Base-by-base conservation (phyloP, 192 early-diverging fungal genomes). In the Rhizophagus sp. region DNA sequence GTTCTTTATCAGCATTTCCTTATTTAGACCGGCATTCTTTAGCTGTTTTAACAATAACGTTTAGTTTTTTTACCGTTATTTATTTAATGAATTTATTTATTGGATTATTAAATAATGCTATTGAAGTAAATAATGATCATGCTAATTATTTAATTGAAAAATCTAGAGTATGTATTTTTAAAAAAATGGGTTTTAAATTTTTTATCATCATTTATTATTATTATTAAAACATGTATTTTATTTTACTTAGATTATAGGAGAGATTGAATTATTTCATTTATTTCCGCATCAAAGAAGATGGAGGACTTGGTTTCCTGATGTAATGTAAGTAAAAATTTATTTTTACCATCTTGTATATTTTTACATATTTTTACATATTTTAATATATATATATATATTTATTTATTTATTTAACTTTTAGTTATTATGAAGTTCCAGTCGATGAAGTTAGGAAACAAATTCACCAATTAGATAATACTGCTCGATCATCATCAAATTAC, bases 31-130 rank as follows among this genome's bases (percentile, higher is more conserved):
- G 36, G 47, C 34, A 24, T 22, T 22, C 44, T 44, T 39, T 72
- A 8, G 69, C 36, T 12, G 0, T 72, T n/a, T 44, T 72, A n/a
- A 72, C n/a, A 36, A 47, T 72, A n/a, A n/a, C 44, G 10, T 72
- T 72, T n/a, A 34, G 30, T 72, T 72, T 72, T 34, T 72, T 72
- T 22, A 47, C 44, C 15, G 69, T 71, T 36, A 47, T 71, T 36
- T 71, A 71, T 71, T 71, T 71, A 71, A 25, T 71, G 25, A 71
- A 71, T 71, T 44, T 71, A 9, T 71, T 71, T 19, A 71, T 71
- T 71, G 69, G 69, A 19, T 71, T 71, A 44, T 19, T 71, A 36
- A 71, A 34, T 44, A 71, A 71, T 39, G 69, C 69, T 19, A 71
- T 71, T n/a, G 22, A 71, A 9, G 24, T n/a, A 36, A 44, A 71